Base-by-base conservation (phyloP, 2,329 filamentous ascomycete genomes). In the Stemphylium beticola region DNA sequence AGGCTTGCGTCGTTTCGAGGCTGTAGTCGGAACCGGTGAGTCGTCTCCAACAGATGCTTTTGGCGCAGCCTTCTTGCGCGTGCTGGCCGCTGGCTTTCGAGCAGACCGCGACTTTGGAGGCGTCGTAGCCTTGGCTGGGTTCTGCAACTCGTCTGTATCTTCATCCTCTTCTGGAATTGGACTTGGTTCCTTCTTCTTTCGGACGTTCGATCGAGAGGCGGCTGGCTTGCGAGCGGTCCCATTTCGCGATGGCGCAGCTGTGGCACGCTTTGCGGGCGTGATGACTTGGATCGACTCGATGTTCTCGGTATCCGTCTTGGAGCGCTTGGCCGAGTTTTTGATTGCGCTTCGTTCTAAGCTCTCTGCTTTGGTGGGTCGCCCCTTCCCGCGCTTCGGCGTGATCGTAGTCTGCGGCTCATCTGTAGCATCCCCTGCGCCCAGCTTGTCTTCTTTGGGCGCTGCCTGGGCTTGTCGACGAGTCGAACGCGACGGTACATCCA, bases 321-420 rank as follows among this genome's bases (percentile, higher is more conserved):
- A 56, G 24, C 53, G 59, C 15, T 64, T 64, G 31, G 55, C 52
- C 15, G 55, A 9, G 15, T 39, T 22, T 38, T 52, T 56, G 31
- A 56, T 53, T 45, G 59, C 45, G 31, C 50, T 61, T 12, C 55
- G 59, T 32, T 55, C 61, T 24, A 64, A 57, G 24, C 47, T 62
- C 12, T 65, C 57, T 20, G 48, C 57, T n/a, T 62, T 65, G 20
- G 57, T 49, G 33, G 60, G 53, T 11, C 54, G 55, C 29, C 57
- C 44, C 47, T 47, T 62, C 33, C 60, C 49, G 22, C 62, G 54
- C 49, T 67, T 70, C n/a, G 65, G 58, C 33, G 64, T 57, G 3
- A 45, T 58, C 4, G 56, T 42, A 12, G 53, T 36, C 48, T 64
- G 60, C 4, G 57, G 53, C 33, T 62, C 57, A 38, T 67, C 62